These are phyloP conservation scores for Phaeotremella skinneri DNA, from an alignment of 768 basidiomycete genomes.

Conservation along the genomic window DNA sequence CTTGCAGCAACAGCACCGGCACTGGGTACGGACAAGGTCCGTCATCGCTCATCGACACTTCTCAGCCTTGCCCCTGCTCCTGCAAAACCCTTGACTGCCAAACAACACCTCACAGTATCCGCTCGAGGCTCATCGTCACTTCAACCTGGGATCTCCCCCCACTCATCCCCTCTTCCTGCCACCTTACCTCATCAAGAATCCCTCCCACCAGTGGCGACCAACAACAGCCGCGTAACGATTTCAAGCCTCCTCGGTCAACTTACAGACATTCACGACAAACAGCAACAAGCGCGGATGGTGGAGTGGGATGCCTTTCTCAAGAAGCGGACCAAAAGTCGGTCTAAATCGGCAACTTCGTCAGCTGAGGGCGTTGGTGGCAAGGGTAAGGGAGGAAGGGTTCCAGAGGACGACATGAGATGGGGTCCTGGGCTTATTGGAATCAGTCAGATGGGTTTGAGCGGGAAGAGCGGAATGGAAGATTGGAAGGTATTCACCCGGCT, in stretches of 20 bases:
- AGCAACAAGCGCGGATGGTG: conserved; percentile 61
- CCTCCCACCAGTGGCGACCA: neutral
- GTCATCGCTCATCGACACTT: conserved; percentile 37
- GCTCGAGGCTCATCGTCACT: conserved; percentile 36
- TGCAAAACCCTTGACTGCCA: conserved; percentile 36
- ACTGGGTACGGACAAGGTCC: neutral
- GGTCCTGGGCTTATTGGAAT: conserved; percentile 85
- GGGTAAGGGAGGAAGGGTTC: conserved; percentile 58
- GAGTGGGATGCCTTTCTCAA: conserved; percentile 86
- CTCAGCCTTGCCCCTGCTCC: conserved; percentile 35
- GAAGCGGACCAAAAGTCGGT: conserved; percentile 57
- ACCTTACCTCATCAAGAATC: conserved; percentile 6
- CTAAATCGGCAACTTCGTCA: conserved; percentile 18
- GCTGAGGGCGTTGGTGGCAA: conserved; percentile 41
- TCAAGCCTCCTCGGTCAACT: conserved; percentile 70
- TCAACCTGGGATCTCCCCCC: conserved; percentile 13
- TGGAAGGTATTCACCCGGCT: conserved; percentile 74
- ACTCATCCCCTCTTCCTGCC: conserved; percentile 12
- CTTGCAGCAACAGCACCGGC: neutral
- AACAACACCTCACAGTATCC: conserved; percentile 44
- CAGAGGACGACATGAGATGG: conserved; percentile 70
- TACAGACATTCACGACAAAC: conserved; percentile 76
- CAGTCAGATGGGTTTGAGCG: conserved; percentile 72
- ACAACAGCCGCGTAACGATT: conserved; percentile 56
- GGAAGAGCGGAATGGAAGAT: conserved; percentile 64